Base-by-base conservation (phyloP, 495 filamentous ascomycete genomes). In the Venustampulla echinocandica region DNA sequence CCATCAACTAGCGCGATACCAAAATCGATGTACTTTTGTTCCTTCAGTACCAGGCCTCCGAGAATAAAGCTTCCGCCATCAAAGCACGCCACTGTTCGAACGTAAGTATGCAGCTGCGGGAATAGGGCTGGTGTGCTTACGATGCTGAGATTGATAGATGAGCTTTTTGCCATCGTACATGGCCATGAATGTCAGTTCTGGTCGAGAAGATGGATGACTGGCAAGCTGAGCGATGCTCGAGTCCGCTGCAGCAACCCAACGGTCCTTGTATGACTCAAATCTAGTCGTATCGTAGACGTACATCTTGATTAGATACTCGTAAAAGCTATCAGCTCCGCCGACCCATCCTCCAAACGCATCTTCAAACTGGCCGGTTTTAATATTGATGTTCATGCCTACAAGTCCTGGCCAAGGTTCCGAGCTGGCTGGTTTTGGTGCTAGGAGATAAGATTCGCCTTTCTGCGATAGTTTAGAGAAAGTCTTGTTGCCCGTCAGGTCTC, bases 301-400 rank as follows among this genome's bases (percentile, higher is more conserved):
- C 85, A 92, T 90, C 71, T 95, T 95, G 61, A 95, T 82, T 19
- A 94, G 74, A 53, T 95, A 95, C 66, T 95, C 88, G 63, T 94
- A 95, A 67, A 81, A 92, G 19, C 78, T 84, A 63, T 95, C 89
- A 35, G 74, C 76, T 9, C 85, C 83, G 38, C 84, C 87, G 49
- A 79, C 75, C 89, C 89, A 95, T 18, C 84, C 81, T 34, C 90
- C 87, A 9, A 46, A 49, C 14, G 73, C 69, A 49, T 92, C 77
- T 2, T 69, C 46, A 53, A 93, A 92, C 5, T 68, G 15, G n/a
- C 87, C 88, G 3, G 69, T 77, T 0, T 52, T 54, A 47, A 87
- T 69, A 49, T 79, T 63, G 41, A 94, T 73, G 36, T 77, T 65
- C 22, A 77, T 82, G 2, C 87, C 87, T 4, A 90, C 62, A 15